Conservation (phyloP, 805 yeast species). For the Spathaspora hagerdaliae region DNA sequence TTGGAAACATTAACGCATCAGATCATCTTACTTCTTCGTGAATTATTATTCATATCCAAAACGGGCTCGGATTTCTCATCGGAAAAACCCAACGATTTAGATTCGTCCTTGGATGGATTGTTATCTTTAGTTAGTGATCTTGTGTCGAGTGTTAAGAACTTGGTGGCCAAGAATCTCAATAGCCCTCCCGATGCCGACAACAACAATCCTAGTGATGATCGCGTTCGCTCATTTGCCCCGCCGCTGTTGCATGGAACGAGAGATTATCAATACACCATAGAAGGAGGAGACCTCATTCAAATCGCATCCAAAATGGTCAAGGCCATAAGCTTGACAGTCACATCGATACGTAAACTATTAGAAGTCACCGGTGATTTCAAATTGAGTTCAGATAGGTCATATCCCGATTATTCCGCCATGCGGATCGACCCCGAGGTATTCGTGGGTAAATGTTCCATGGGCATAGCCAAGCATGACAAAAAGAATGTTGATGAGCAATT, state of each 20-base stretch:
- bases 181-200: conserved; percentile 33
- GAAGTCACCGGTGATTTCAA: conserved; percentile 64
- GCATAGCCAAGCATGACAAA: conserved; percentile 47
- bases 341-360: conserved; percentile 48
- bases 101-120: conserved; percentile 51
- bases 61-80: conserved; percentile 38
- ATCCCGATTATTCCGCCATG: conserved; percentile 60
- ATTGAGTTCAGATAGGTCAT: conserved; percentile 50
- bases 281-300: conserved; percentile 62
- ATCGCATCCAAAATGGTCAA: conserved; percentile 59
- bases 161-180: conserved; percentile 52
- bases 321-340: conserved; percentile 46
- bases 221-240: conserved; percentile 2
- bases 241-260: background rate
- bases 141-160: conserved; percentile 58
- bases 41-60: conserved; percentile 57
- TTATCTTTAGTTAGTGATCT: conserved; percentile 60
- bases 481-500: conserved; percentile 14
- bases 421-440: conserved; percentile 58
- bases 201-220: conserved; percentile 8
- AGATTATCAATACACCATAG: conserved; percentile 55
- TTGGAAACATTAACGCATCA: conserved; percentile 67
- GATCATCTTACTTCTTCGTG: conserved; percentile 59
- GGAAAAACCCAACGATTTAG: conserved; percentile 40
- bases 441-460: conserved; percentile 57